These are phyloP conservation scores for Thecaphora thlaspeos DNA, from an alignment of 1,284 basidiomycete species.

Conservation along the genomic window DNA sequence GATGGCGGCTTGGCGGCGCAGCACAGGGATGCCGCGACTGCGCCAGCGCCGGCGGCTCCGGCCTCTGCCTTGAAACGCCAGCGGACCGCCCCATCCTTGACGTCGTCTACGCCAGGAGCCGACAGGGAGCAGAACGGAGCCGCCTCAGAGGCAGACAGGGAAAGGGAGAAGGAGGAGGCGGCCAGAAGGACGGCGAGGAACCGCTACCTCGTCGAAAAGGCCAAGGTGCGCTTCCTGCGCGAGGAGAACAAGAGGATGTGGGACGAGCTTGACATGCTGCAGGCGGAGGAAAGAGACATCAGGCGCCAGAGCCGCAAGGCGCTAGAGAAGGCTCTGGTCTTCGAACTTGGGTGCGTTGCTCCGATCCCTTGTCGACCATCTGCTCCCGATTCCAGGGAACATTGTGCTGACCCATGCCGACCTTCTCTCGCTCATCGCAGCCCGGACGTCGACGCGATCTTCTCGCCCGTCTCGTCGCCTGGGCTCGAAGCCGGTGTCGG, in stretches of 20 bases:
- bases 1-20: no score
- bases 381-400: no score
- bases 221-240: constrained; percentile 32
- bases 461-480: constrained; percentile 37
- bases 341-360: constrained; percentile 20
- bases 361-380: no score
- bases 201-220: constrained; percentile 50
- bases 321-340: constrained; percentile 35
- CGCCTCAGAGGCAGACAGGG: neutral
- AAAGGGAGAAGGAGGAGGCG: constrained; percentile 5
- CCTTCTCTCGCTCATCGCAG: neutral
- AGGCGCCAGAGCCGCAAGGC: constrained; percentile 15
- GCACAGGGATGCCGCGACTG: no score
- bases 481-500: neutral
- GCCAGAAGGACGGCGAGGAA: constrained; percentile 22
- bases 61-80: neutral
- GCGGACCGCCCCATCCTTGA: neutral
- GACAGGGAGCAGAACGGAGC: neutral
- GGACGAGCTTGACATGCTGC: constrained; percentile 10
- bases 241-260: constrained; percentile 33
- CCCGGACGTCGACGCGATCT: constrained; percentile 43
- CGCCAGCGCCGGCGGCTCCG: no score
- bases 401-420: neutral
- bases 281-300: constrained; percentile 13
- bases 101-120: neutral